These are phyloP conservation scores for Hapsidospora chrysogenum DNA, from an alignment of 495 filamentous ascomycete genomes.

Conservation along the genomic window DNA sequence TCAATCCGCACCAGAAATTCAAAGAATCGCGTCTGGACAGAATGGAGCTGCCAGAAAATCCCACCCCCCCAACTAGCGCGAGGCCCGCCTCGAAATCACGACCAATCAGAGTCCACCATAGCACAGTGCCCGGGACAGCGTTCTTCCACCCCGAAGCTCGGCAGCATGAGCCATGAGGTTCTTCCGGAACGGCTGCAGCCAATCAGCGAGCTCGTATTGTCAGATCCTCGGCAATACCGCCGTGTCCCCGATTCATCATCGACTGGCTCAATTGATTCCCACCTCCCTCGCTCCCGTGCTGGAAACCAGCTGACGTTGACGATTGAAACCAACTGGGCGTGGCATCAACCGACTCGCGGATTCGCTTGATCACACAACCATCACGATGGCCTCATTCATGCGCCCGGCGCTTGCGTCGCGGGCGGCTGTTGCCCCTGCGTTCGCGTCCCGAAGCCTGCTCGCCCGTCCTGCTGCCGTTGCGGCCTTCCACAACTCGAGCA, in stretches of 20 bases:
- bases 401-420: constrained; percentile 25
- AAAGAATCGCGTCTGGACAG: not conserved
- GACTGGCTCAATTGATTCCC: not conserved
- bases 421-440: constrained; percentile 9
- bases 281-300: too few species aligned
- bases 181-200: constrained; percentile 3
- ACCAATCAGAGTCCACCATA: constrained; percentile 11
- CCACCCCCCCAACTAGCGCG: too few species aligned
- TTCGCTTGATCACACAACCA: not conserved
- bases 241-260: constrained; percentile 1
- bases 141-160: constrained; percentile 5
- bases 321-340: constrained; percentile 7
- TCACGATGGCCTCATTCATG: constrained; percentile 35
- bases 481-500: constrained; percentile 57
- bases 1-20: not conserved
- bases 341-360: too few species aligned
- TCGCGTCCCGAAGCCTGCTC: too few species aligned
- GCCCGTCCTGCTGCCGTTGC: constrained; percentile 22
- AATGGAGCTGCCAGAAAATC: not conserved
- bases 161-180: not conserved
- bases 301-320: too few species aligned
- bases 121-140: not conserved
- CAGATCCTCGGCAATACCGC: constrained; percentile 9
- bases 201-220: constrained; percentile 8
- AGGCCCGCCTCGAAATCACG: not conserved